phyloP scores from a whole-genome alignment of 2,329 filamentous ascomycete species.

The Tolypocladium album region DNA sequence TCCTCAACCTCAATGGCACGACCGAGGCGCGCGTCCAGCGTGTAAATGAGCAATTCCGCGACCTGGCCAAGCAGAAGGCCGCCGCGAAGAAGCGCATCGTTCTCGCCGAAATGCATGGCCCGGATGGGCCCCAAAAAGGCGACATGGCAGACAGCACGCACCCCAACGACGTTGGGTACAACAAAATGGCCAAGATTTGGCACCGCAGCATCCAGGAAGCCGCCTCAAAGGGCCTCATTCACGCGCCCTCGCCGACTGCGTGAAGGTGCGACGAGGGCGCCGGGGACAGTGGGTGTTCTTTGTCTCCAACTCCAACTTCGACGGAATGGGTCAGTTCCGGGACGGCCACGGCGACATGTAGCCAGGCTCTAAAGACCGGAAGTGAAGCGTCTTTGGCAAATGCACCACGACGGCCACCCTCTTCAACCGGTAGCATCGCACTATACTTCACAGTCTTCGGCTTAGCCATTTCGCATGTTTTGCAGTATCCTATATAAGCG shows the following conservation, averaged over 20 bases:
- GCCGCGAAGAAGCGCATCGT: constrained; percentile 20
- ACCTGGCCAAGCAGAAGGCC: constrained; percentile 15
- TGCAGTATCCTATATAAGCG: not conserved
- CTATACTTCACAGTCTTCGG: not conserved
- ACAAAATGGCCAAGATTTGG: constrained; percentile 30
- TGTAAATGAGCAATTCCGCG: constrained; percentile 23
- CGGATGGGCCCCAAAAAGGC: constrained; percentile 14
- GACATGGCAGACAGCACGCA: constrained; percentile 29
- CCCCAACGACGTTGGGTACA: constrained; percentile 26
- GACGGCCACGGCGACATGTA: not conserved
- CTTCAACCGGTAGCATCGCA: not conserved
- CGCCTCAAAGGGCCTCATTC: constrained; percentile 11
- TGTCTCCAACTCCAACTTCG: not conserved
- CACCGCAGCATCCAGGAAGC: constrained; percentile 17
- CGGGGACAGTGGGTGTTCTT: not conserved
- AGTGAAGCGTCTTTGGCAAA: not conserved
- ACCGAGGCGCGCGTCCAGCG: constrained; percentile 15
- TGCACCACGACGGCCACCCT: not conserved
- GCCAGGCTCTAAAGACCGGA: not conserved
- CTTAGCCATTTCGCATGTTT: not conserved
- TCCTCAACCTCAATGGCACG: constrained; percentile 18
- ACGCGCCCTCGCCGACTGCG: not conserved
- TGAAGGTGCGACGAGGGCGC: not conserved
- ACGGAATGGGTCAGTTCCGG: not conserved
- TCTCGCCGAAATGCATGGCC: constrained; percentile 27